These are phyloP conservation scores for Lasiosphaeriaceae sp. DNA, from an alignment of 495 filamentous ascomycete species.

Conservation along the genomic window DNA sequence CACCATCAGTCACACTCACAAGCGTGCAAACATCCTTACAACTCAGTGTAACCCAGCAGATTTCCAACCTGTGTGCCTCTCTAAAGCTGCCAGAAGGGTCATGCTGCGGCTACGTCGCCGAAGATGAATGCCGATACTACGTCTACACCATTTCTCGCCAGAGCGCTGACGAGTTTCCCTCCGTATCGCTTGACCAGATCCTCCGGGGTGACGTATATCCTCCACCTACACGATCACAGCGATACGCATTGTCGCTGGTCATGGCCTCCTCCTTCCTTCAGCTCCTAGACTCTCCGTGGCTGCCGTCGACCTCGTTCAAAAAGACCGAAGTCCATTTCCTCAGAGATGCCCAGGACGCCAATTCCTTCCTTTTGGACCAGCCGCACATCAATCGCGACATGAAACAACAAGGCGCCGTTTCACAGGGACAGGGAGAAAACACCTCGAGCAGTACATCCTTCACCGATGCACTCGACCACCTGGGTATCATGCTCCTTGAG, in stretches of 20 bases:
- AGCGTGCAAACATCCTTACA: not conserved
- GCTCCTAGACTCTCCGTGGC: slow-evolving; percentile 17
- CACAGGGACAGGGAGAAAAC: not conserved
- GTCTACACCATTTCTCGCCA: slow-evolving; percentile 10
- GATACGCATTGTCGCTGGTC: slow-evolving; percentile 11
- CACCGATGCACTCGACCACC: not conserved
- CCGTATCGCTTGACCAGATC: slow-evolving; percentile 15
- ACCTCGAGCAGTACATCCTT: not conserved
- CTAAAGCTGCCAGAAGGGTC: not conserved
- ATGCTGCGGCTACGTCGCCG: slow-evolving; percentile 11
- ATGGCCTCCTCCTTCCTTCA: slow-evolving; percentile 23
- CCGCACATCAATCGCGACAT: not conserved
- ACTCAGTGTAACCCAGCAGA: not conserved
- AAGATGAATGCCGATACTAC: slow-evolving; percentile 9
- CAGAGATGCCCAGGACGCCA: not conserved
- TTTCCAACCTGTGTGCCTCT: not conserved
- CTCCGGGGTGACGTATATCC: slow-evolving; percentile 4
- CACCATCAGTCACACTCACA: not conserved
- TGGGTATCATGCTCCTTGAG: slow-evolving; percentile 34
- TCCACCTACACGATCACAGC: slow-evolving; percentile 6
- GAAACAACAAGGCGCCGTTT: not conserved
- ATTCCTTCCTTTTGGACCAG: not conserved
- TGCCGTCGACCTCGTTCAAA: not conserved
- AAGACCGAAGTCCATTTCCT: slow-evolving; percentile 15
- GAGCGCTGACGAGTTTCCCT: not conserved